Evolutionary conservation across 345 rosid genomes (phyloP).

Genomic region (Salix caprea): DNA sequence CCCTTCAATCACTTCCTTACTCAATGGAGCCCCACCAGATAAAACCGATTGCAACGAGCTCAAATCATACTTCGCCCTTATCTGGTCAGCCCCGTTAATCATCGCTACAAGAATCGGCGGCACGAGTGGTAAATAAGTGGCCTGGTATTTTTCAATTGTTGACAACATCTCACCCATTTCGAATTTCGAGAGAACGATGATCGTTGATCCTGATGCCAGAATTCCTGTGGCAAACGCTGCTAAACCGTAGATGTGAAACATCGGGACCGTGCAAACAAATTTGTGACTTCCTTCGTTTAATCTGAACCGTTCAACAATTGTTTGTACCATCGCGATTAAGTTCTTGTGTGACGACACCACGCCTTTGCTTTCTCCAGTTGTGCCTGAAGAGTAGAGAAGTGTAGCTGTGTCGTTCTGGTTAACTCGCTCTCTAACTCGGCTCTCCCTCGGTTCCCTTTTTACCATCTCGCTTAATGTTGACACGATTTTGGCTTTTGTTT

Average conservation of each 20-base stretch:
- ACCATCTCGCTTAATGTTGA: constrained; percentile 49
- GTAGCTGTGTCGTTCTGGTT: constrained; percentile 71
- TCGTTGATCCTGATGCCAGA: constrained; percentile 62
- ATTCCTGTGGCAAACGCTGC: constrained; percentile 60
- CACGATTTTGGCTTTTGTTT: constrained; percentile 23
- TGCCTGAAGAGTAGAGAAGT: constrained; percentile 86
- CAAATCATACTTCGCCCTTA: constrained; percentile 49
- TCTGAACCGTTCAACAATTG: constrained; percentile 29
- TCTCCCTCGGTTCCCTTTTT: constrained; percentile 29
- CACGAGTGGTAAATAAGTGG: constrained; percentile 54
- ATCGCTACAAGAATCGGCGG: constrained; percentile 61
- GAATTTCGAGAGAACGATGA: constrained; percentile 63
- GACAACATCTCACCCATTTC: constrained; percentile 68
- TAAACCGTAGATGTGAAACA: constrained; percentile 84
- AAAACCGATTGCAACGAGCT: constrained; percentile 50
- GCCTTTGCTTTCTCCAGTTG: constrained; percentile 86
- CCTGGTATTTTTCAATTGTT: constrained; percentile 47
- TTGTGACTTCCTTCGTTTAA: constrained; percentile 33
- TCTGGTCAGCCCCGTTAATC: constrained; percentile 49
- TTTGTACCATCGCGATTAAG: constrained; percentile 61
- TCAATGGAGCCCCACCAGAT: constrained; percentile 79
- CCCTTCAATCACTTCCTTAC: constrained; percentile 69
- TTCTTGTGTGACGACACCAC: constrained; percentile 70
- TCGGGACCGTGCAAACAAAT: constrained; percentile 79
- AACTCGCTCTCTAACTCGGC: constrained; percentile 55